phyloP scores from a whole-genome alignment of 2,329 filamentous ascomycete species.

The Corinectria fuckeliana region DNA sequence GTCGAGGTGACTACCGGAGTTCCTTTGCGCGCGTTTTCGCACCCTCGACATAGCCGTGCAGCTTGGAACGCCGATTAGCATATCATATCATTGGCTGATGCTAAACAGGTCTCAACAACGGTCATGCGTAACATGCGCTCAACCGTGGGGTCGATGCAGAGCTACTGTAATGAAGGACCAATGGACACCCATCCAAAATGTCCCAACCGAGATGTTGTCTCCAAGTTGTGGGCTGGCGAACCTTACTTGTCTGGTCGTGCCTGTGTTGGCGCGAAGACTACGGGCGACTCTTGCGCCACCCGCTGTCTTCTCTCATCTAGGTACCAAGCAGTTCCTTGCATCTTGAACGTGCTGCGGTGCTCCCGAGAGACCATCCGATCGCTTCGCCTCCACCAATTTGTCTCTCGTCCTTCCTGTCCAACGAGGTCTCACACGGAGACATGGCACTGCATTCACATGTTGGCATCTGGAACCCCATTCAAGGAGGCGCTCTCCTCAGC shows the following conservation, averaged over 20 bases:
- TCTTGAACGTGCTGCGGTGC: conserved; percentile 5
- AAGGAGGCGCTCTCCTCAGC: not conserved
- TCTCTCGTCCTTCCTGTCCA: not conserved
- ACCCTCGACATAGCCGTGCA: conserved; percentile 18
- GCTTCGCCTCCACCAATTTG: conserved; percentile 8
- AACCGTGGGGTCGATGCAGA: conserved; percentile 54
- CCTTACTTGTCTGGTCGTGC: conserved; percentile 21
- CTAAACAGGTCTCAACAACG: conserved; percentile 51
- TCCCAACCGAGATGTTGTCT: conserved; percentile 48
- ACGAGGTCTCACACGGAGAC: not conserved
- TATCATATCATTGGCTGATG: conserved; percentile 49
- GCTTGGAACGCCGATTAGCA: conserved; percentile 20
- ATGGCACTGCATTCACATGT: conserved; percentile 4
- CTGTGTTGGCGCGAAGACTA: conserved; percentile 10
- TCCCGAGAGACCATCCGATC: not conserved
- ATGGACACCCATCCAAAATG: conserved; percentile 46
- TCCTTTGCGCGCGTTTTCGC: conserved; percentile 20
- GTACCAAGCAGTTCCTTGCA: conserved; percentile 3
- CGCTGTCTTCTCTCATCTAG: conserved; percentile 4
- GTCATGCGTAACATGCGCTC: conserved; percentile 62
- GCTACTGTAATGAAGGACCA: conserved; percentile 53
- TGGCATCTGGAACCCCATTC: not conserved
- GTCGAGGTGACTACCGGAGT: conserved; percentile 24
- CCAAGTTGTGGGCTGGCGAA: conserved; percentile 19
- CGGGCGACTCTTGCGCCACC: conserved; percentile 22